Evolutionary conservation across 371 early-diverging fungal genomes (phyloP).

Genomic region (Apophysomyces sp.): DNA sequence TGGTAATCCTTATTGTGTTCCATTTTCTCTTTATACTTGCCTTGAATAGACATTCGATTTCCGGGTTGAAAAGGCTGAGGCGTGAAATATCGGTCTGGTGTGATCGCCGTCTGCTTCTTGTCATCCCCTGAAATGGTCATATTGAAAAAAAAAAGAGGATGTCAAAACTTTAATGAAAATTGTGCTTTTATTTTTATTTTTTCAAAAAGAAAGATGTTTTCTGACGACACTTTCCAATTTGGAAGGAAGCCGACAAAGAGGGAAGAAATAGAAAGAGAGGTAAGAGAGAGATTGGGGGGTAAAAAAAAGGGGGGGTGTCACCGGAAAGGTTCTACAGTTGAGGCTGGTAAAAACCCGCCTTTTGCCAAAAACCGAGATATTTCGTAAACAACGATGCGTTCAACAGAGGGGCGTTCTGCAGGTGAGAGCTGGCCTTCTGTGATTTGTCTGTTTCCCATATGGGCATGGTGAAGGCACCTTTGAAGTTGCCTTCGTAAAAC

Average conservation of each 20-base stretch:
- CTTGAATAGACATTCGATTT: neutral
- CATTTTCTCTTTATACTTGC: neutral
- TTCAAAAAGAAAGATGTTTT: neutral
- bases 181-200: neutral
- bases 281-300: no score
- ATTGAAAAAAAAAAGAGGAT: neutral
- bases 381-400: constrained; percentile 5
- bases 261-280: no score
- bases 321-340: no score
- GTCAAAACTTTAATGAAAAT: neutral
- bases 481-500: constrained; percentile 27
- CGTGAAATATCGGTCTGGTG: neutral
- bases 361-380: constrained; percentile 8
- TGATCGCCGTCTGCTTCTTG: neutral
- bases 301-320: no score
- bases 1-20: constrained; percentile 1
- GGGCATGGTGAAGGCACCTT: constrained; percentile 17
- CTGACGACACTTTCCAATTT: neutral
- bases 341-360: constrained; percentile 7
- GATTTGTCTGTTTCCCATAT: constrained; percentile 24
- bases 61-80: neutral
- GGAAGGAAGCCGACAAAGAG: neutral
- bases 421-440: neutral
- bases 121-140: neutral
- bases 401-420: constrained; percentile 8